phyloP scores from a whole-genome alignment of 2,329 filamentous ascomycete genomes.

The Chrysosporium queenslandicum region DNA sequence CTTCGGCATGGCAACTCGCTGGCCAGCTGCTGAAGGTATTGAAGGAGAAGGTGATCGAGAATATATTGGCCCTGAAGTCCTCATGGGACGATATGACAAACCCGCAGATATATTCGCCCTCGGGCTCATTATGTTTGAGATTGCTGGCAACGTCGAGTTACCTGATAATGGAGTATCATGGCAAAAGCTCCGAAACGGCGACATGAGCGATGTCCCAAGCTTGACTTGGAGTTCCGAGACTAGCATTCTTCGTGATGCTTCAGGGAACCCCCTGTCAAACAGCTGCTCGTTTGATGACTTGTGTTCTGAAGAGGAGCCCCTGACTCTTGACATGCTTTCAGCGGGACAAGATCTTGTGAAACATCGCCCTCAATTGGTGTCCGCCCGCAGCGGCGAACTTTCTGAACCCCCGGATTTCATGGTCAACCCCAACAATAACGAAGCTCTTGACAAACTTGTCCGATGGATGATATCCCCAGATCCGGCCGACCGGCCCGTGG shows the following conservation, averaged over 20 bases:
- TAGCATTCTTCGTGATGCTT: constrained; percentile 62
- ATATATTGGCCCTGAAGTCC: constrained; percentile 89
- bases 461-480: constrained; percentile 77
- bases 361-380: constrained; percentile 1
- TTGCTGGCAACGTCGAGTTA: constrained; percentile 83
- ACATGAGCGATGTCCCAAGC: constrained; percentile 78
- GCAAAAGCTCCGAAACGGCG: constrained; percentile 79
- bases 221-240: constrained; percentile 68
- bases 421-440: constrained; percentile 60
- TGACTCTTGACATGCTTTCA: constrained; percentile 10
- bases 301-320: constrained; percentile 27
- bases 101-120: constrained; percentile 90
- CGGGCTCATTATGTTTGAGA: constrained; percentile 88
- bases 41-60: constrained; percentile 92
- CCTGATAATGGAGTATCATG: constrained; percentile 88
- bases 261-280: constrained; percentile 54
- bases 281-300: constrained; percentile 37
- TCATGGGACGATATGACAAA: constrained; percentile 77
- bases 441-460: constrained; percentile 75
- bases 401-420: constrained; percentile 74
- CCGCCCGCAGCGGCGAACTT: constrained; percentile 46
- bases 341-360: constrained; percentile 1
- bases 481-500: constrained; percentile 60
- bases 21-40: constrained; percentile 64
- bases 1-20: constrained; percentile 63